A percentile compares a stretch with the other conserved stretches of the same genome.
Evolutionary conservation across 176 grass and related monocot genomes (phyloP).

Genomic region (Bothriochloa decipiens): DNA sequence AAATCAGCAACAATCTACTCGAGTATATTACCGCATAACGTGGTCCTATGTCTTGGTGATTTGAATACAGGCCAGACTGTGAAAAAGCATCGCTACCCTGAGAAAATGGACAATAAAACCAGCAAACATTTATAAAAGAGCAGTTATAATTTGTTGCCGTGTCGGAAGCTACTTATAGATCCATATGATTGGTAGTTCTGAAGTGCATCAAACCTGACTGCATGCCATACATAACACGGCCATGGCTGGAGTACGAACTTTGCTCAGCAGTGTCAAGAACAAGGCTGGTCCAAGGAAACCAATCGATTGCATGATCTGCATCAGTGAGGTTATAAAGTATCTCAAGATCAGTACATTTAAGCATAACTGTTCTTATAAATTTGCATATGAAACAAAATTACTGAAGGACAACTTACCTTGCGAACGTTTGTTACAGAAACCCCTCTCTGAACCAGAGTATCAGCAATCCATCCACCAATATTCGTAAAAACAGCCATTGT

Average conservation of each 20-base stretch:
- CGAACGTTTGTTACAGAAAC: slow-evolving; percentile 85
- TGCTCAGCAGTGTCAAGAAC: slow-evolving; percentile 77
- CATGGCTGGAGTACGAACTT: slow-evolving; percentile 70
- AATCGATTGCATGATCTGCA: slow-evolving; percentile 98
- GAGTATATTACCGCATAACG: slow-evolving; percentile 72
- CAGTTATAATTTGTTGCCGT: neutral
- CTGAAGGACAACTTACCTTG: slow-evolving; percentile 58
- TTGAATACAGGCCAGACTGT: slow-evolving; percentile 94
- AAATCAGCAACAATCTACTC: slow-evolving; percentile 12
- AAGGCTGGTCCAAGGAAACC: slow-evolving; percentile 94
- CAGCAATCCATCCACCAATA: slow-evolving; percentile 94
- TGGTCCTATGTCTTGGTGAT: slow-evolving; percentile 98
- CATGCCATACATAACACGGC: slow-evolving; percentile 95
- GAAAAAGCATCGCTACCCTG: slow-evolving; percentile 95
- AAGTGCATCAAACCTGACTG: slow-evolving; percentile 75
- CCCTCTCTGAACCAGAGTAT: slow-evolving; percentile 81
- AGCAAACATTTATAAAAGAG: neutral
- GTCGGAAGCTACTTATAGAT: neutral
- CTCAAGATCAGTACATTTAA: slow-evolving; percentile 13
- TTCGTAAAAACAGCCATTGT: slow-evolving; percentile 96
- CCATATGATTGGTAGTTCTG: slow-evolving; percentile 21
- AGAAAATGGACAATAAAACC: neutral
- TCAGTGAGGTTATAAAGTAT: slow-evolving; percentile 6
- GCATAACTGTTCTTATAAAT: neutral
- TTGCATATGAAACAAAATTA: slow-evolving; percentile 21